Base-by-base conservation (phyloP, 106 monocot genomes). In the Gastrodia elata region DNA sequence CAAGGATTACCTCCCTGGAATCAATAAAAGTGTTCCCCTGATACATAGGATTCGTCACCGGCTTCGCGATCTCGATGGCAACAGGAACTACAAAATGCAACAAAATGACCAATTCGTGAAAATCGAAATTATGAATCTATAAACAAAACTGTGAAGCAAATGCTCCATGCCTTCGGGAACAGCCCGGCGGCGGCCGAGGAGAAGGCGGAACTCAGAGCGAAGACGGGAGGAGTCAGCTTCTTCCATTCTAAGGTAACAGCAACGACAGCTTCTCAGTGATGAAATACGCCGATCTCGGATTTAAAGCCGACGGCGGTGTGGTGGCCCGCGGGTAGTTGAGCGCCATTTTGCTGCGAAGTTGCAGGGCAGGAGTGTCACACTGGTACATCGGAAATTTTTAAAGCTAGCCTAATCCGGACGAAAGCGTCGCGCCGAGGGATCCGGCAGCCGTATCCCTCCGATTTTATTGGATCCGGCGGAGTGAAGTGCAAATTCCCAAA, bases 31-130 rank as follows among this genome's bases (percentile, higher is more conserved):
- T 41, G 14, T 40, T 68, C 65, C 84, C 86, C 69, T 97, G 92
- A 82, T 84, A 86, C 72, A 88, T 25, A 11, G 90, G 97, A 48
- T 88, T 37, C 68, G 27, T 37, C 68, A 97, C 81, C 11, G 90
- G 86, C 43, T 86, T 80, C 39, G 75, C 92, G 8, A 41, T 15
- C 75, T 90, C 84, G 76, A 90, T 84, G 8, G 71, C 46, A 0
- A 83, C 71, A 34, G 88, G 74, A 83, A 76, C 90, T 90, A 76
- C 74, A 79, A 59, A 14, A 14, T n/a, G 4, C 18, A 73, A 10
- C 35, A 38, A 64, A 36, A 44, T 24, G 18, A 22, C 16, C 24
- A 10, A 15, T 38, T 26, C 18, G n/a, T 11, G 16, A 37, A 41
- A 67, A 1, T 11, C 3, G 18, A 73, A 71, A 42, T 5, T 68